Conservation (phyloP, 371 early-diverging fungal species). For the Nematocida ironsii region DNA sequence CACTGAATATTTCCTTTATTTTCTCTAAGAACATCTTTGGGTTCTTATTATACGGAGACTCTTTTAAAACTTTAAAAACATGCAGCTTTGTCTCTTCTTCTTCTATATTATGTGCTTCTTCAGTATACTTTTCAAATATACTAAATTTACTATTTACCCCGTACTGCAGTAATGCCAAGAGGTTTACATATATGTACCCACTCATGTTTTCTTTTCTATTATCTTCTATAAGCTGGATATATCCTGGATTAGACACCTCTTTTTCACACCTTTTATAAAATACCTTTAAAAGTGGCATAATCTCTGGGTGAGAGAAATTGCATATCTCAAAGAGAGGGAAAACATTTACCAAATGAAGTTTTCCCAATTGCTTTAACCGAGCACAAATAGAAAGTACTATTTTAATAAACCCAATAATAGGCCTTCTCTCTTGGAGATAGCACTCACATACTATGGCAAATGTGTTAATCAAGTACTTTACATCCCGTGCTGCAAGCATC, state of each 20-base stretch:
- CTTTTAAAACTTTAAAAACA: neutral
- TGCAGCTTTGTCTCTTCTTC: neutral
- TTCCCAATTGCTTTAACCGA: conserved; percentile 6
- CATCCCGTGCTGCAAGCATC: neutral
- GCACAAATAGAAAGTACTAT: neutral
- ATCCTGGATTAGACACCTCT: neutral
- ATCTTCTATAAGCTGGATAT: neutral
- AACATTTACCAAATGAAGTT: neutral
- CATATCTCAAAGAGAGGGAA: conserved; percentile 17
- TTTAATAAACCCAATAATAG: neutral
- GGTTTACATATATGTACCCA: conserved; percentile 10
- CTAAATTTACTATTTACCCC: neutral
- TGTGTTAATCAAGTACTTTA: conserved; percentile 19
- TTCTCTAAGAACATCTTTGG: neutral
- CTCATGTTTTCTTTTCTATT: neutral
- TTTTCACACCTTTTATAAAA: conserved; percentile 7
- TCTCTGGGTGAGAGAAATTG: neutral
- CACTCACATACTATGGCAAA: conserved; percentile 21
- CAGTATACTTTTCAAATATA: neutral
- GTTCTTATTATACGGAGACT: neutral
- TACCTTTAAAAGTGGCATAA: neutral
- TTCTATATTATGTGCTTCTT: neutral
- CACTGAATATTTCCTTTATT: neutral
- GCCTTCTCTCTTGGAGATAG: neutral
- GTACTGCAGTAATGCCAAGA: neutral